Evolutionary conservation across 2,329 filamentous ascomycete genomes (phyloP), one percentile per base, ranked within the genome.

Genomic region (Cytospora piceicola): DNA sequence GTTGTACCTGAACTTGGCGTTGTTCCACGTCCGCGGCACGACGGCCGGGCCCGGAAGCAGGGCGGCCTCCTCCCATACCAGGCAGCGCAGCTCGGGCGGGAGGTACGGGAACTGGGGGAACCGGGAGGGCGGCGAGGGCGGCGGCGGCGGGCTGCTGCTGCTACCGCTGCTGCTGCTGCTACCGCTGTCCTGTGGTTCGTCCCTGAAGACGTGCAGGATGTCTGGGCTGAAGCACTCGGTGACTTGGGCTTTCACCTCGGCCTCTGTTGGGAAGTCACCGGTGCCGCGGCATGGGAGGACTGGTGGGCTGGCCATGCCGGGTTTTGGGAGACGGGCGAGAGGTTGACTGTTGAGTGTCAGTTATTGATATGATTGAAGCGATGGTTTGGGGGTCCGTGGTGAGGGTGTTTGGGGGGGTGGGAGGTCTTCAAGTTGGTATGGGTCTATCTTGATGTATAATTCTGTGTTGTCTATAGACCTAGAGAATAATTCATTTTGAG

Each of bases 61-160:
- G 8, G 67, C 67, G 17, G 63, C 63, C 39, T 69, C 62, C 39
- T 69, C 67, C 65, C 66, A 69, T n/a, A 69, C 61, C 42, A 64
- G 27, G 3, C 55, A 64, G 29, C 67, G 62, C 22, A 69, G 36
- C 12, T 68, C 67, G 7, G 29, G 8, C 0, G 67, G 67, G 0
- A 69, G 54, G n/a, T 32, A 17, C 22, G 22, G 36, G 30, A 69
- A 69, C 12, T 58, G 58, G 3, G 67, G 55, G 24, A 69, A 69
- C 3, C 17, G 32, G 8, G 30, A n/a, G 3, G 30, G 24, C 2
- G 53, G 17, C 24, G 39, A 51, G 30, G 9, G 9, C 22, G 20
- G 30, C 11, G 54, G 5, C 24, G 39, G 24, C 27, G 11, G 20
- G 29, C 11, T 34, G 32, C 11, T 34, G 32, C 11, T 34, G 32